phyloP scores from a whole-genome alignment of 805 yeast species.

The Isabelozyma gotoi region DNA sequence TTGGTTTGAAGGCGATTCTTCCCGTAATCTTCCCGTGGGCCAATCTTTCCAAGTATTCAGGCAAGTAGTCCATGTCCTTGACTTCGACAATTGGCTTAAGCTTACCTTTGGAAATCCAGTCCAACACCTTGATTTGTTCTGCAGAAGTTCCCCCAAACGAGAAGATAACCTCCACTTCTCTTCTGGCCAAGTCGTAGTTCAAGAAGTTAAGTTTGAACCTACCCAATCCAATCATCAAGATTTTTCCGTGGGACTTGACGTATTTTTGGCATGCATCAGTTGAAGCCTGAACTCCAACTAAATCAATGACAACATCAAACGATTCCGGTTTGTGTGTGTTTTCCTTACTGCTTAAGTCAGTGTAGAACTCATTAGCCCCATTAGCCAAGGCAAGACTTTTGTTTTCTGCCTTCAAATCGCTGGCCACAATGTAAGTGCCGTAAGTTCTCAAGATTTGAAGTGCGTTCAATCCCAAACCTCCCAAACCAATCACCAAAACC shows the following conservation, averaged over 20 bases:
- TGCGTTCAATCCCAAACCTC: slow-evolving; percentile 45
- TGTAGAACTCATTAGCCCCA: slow-evolving; percentile 45
- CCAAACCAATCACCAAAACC: slow-evolving; percentile 39
- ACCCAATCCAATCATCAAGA: slow-evolving; percentile 46
- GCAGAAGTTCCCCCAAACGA: slow-evolving; percentile 45
- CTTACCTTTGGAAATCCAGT: slow-evolving; percentile 39
- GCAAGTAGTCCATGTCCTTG: slow-evolving; percentile 33
- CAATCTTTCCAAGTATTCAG: slow-evolving; percentile 33
- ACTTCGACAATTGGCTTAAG: slow-evolving; percentile 35
- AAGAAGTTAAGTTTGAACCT: slow-evolving; percentile 25
- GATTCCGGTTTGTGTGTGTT: slow-evolving; percentile 26
- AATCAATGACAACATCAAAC: slow-evolving; percentile 41
- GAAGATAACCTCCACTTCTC: slow-evolving; percentile 40
- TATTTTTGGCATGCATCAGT: slow-evolving; percentile 26
- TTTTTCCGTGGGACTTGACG: slow-evolving; percentile 34
- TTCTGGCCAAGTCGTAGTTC: slow-evolving; percentile 36
- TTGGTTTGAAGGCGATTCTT: slow-evolving; percentile 39
- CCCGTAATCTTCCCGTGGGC: slow-evolving; percentile 40
- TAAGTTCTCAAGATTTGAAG: slow-evolving; percentile 35
- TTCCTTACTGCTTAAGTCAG: slow-evolving; percentile 20
- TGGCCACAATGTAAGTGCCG: slow-evolving; percentile 32
- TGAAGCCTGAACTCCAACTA: slow-evolving; percentile 34
- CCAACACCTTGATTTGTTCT: slow-evolving; percentile 44
- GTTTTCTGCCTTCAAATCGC: slow-evolving; percentile 30
- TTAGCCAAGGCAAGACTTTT: slow-evolving; percentile 22